A percentile compares a stretch with the other conserved stretches of the same genome.
phyloP scores from a whole-genome alignment of 352 stramenopile genomes.

The Phytopythium montanum region DNA sequence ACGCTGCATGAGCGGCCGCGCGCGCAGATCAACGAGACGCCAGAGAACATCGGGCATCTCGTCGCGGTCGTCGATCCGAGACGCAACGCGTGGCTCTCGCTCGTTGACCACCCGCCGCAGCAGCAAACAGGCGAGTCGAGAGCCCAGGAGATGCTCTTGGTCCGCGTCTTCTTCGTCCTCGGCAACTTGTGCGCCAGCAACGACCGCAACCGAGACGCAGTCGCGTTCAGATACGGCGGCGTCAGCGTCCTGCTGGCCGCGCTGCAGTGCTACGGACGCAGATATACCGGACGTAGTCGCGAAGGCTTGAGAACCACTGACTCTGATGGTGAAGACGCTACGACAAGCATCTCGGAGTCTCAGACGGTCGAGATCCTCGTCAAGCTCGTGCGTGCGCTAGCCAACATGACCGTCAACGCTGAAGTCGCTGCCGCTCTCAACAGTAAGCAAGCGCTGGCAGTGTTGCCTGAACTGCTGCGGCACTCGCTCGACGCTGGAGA shows the following conservation, averaged over 20 bases:
- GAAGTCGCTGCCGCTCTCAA: conserved; percentile 52
- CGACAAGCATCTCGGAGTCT: conserved; percentile 6
- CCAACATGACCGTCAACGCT: conserved; percentile 81
- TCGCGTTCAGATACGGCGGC: conserved; percentile 31
- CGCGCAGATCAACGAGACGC: conserved; percentile 58
- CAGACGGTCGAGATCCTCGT: conserved; percentile 66
- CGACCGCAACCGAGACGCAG: conserved; percentile 58
- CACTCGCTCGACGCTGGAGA: conserved; percentile 24
- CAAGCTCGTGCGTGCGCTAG: conserved; percentile 76
- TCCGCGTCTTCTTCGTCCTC: conserved; percentile 80
- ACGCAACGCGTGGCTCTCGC: conserved; percentile 33
- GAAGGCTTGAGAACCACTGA: background rate
- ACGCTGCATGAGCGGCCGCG: conserved; percentile 70
- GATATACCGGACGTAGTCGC: conserved; percentile 19
- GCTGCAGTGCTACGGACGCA: conserved; percentile 37
- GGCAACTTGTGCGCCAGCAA: conserved; percentile 87
- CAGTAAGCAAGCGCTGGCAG: conserved; percentile 19
- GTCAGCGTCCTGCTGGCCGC: conserved; percentile 33
- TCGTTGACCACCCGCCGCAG: conserved; percentile 12
- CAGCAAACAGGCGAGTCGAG: conserved; percentile 32
- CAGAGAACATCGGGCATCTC: conserved; percentile 36
- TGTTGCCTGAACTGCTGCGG: conserved; percentile 45
- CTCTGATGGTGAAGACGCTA: background rate
- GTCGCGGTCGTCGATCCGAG: conserved; percentile 39
- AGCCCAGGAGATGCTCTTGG: conserved; percentile 52